Conservation (phyloP, 2,329 filamentous ascomycete genomes). For the Dothistroma septosporum region DNA sequence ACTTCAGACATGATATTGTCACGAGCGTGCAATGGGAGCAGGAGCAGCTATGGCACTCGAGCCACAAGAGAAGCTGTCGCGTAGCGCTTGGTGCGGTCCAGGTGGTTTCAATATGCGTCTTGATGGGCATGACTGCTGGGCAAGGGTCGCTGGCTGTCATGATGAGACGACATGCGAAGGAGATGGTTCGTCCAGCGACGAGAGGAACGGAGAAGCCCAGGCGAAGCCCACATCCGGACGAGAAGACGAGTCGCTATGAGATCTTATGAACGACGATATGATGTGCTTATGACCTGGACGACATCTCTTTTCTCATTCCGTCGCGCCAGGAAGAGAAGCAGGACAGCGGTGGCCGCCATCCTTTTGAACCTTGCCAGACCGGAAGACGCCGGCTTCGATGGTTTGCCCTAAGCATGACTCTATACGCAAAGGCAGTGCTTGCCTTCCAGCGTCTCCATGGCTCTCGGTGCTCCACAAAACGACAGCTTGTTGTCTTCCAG, state of each 20-base stretch:
- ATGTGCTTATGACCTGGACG: not conserved
- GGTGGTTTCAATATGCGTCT: constrained; percentile 13
- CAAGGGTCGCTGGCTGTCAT: constrained; percentile 22
- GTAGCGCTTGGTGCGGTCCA: constrained; percentile 22
- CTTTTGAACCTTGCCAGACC: not conserved
- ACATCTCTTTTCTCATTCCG: not conserved
- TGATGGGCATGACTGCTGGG: constrained; percentile 18
- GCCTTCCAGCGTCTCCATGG: constrained; percentile 6
- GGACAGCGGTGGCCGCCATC: not conserved
- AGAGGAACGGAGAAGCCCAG: constrained; percentile 7
- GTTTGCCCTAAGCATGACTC: not conserved
- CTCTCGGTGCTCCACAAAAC: not conserved
- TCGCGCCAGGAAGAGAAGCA: not conserved
- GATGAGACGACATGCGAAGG: constrained; percentile 18
- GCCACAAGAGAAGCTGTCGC: constrained; percentile 19
- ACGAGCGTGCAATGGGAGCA: constrained; percentile 24
- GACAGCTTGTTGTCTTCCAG: not conserved
- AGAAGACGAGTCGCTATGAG: constrained; percentile 7
- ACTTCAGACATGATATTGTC: constrained; percentile 22
- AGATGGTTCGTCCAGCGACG: constrained; percentile 11
- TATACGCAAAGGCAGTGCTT: constrained; percentile 12
- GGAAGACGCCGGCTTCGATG: not conserved
- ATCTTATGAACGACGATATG: constrained; percentile 1
- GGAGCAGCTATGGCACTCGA: constrained; percentile 17
- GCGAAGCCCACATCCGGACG: constrained; percentile 15